Percentiles rank a stretch among this genome's conserved stretches.
Evolutionary conservation across 2,329 filamentous ascomycete genomes (phyloP).

Genomic region (Fusarium pilosicola): DNA sequence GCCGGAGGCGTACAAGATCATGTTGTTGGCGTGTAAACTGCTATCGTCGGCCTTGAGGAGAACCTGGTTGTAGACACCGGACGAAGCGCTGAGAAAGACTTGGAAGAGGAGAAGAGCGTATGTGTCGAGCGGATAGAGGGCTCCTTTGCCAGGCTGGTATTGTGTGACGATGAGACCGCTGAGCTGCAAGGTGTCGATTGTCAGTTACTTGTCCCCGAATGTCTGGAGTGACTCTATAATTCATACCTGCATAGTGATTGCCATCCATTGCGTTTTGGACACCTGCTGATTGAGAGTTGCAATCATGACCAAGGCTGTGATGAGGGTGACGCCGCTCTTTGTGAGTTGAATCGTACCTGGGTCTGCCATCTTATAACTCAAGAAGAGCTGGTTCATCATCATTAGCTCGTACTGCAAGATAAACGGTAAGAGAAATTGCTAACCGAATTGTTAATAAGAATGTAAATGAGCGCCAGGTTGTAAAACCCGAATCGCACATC

Average conservation of each 20-base stretch:
- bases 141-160: neutral
- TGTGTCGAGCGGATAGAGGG: neutral
- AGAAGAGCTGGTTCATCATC: neutral
- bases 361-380: neutral
- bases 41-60: neutral
- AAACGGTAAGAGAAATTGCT: fast-evolving
- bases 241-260: neutral
- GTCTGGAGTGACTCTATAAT: fast-evolving
- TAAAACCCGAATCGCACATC: neutral
- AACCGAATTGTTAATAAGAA: neutral
- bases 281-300: neutral
- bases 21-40: neutral
- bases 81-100: neutral
- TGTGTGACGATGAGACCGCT: neutral
- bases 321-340: neutral
- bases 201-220: fast-evolving
- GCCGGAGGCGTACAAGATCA: neutral
- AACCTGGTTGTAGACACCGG: neutral
- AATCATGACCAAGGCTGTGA: neutral
- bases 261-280: neutral
- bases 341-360: neutral
- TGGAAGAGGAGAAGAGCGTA: neutral
- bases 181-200: neutral
- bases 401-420: fast-evolving
- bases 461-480: neutral